Base-by-base conservation (phyloP, 768 basidiomycete species). In the Pulveroboletus ravenelii region DNA sequence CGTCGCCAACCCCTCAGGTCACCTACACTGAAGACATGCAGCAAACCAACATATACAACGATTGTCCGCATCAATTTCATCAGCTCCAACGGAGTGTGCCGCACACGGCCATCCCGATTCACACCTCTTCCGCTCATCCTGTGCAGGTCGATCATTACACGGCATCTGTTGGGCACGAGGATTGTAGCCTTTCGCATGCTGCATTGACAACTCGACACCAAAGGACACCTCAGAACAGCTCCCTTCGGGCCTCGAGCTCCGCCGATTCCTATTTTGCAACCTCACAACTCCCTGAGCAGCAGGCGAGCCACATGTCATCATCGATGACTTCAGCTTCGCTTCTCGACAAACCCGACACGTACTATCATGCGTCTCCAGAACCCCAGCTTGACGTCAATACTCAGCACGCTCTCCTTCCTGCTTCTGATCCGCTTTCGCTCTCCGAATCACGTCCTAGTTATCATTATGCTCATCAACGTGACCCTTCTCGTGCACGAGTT, bases 61-160 rank as follows among this genome's bases (percentile, higher is more conserved):
- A 68, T 57, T 53, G 56, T 39, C 54, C 56, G 5, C 62, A 53
- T 52, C 66, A 66, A 53, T 69, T 64, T 54, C 56, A 68, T 53
- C 66, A 63, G 53, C 64, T 66, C 59, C 68, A 68, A 53, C 63
- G 58, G 30, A 58, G 18, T 51, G 25, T 63, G 47, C 51, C 65
- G 42, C 65, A 57, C 59, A 58, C 63, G 9, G 51, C 61, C 56
- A 55, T 67, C 31, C 51, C 64, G 50, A 49, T 45, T 54, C 63
- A 63, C 29, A 38, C 51, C 27, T 42, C 63, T 46, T 60, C 66
- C 53, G 53, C 27, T 62, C 66, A 52, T 68, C 64, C 62, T 67
- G 65, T 67, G 51, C 63, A 65, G 45, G 67, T 62, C 56, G 67
- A 69, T 65, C 68, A 68, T 59, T 65, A 69, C 53, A 47, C 63